These are phyloP conservation scores for Lachnellula hyalina DNA, from an alignment of 2,329 filamentous ascomycete species.

Conservation along the genomic window DNA sequence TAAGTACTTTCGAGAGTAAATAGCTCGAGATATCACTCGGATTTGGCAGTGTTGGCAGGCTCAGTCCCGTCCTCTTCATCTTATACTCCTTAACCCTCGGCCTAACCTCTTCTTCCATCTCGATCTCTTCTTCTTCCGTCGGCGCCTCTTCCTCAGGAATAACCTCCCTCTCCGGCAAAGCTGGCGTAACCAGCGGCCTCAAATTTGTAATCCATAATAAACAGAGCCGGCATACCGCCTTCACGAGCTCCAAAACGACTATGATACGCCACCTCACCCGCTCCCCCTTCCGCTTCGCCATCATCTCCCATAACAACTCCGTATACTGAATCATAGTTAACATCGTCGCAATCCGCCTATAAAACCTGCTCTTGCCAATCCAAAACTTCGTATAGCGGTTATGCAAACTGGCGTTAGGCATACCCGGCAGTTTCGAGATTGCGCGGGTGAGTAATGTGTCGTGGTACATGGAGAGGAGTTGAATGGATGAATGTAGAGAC, in stretches of 20 bases:
- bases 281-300: constrained; percentile 77
- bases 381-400: constrained; percentile 64
- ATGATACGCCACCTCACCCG: constrained; percentile 84
- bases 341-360: constrained; percentile 73
- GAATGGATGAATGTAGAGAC: constrained; percentile 81
- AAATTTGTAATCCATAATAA: constrained; percentile 78
- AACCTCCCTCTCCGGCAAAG: constrained; percentile 78
- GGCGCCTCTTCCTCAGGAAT: constrained; percentile 52
- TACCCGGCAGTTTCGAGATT: constrained; percentile 50
- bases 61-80: constrained; percentile 92
- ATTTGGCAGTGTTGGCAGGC: constrained; percentile 75
- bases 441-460: constrained; percentile 74
- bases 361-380: constrained; percentile 59
- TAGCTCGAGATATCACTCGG: constrained; percentile 80
- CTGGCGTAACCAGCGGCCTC: constrained; percentile 75
- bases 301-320: constrained; percentile 96
- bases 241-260: constrained; percentile 77
- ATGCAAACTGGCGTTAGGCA: constrained; percentile 48
- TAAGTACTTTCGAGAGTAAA: constrained; percentile 83
- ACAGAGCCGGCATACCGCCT: constrained; percentile 77
- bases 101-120: constrained; percentile 39
- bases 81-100: constrained; percentile 57
- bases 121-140: constrained; percentile 44
- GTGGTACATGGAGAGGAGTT: constrained; percentile 88
- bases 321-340: constrained; percentile 92